Conservation (phyloP, 2,329 filamentous ascomycete species). For the Aulographum hederae region DNA sequence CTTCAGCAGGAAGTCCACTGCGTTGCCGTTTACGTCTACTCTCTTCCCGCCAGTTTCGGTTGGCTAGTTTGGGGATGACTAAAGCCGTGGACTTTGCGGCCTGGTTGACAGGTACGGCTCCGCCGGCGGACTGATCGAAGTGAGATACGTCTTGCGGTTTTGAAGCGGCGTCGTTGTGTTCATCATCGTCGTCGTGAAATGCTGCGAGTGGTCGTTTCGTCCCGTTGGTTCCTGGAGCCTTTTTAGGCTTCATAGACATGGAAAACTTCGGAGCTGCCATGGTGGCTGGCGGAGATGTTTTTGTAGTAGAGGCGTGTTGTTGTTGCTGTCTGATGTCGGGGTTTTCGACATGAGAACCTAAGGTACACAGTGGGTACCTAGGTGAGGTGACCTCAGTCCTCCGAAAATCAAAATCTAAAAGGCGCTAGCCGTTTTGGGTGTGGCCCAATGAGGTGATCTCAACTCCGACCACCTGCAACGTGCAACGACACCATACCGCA, state of each 20-base stretch:
- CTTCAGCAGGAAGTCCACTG: slow-evolving; percentile 39
- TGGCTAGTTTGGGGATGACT: slow-evolving; percentile 39
- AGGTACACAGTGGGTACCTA: too few relatives aligned
- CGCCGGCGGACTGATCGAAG: slow-evolving; percentile 32
- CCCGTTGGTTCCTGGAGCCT: slow-evolving; percentile 9
- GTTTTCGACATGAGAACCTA: too few relatives aligned
- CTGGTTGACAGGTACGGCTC: slow-evolving; percentile 22
- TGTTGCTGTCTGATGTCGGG: too few relatives aligned
- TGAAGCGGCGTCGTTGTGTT: slow-evolving; percentile 34
- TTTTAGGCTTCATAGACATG: slow-evolving; percentile 8
- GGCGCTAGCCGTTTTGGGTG: too few relatives aligned
- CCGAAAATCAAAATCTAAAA: too few relatives aligned
- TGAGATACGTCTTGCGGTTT: slow-evolving; percentile 30
- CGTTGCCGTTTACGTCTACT: slow-evolving; percentile 30
- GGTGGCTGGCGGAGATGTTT: background rate
- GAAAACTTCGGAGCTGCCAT: slow-evolving; percentile 3
- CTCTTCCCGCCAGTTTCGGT: slow-evolving; percentile 45
- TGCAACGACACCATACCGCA: too few relatives aligned
- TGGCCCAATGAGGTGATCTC: too few relatives aligned
- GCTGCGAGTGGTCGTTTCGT: slow-evolving; percentile 24
- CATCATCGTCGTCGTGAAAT: slow-evolving; percentile 31
- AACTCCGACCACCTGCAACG: too few relatives aligned
- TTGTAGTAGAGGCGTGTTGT: too few relatives aligned
- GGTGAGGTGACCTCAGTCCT: too few relatives aligned
- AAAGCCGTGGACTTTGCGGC: slow-evolving; percentile 25